Conservation (phyloP, 2,329 filamentous ascomycete species). For the Nakataea oryzae region DNA sequence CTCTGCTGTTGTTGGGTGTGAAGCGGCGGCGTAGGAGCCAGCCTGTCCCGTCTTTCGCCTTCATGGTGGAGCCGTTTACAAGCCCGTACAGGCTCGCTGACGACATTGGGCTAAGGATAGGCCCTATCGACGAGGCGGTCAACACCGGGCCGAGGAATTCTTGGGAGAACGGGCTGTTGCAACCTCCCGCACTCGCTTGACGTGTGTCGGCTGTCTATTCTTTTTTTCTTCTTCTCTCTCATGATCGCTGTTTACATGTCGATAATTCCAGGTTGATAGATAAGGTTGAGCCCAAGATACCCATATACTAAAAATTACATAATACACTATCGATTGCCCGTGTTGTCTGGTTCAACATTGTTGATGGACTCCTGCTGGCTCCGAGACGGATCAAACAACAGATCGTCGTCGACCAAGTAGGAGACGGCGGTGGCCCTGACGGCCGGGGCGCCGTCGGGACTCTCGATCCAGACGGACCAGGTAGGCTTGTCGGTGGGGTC, state of each 20-base stretch:
- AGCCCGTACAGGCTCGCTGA: neutral
- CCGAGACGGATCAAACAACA: neutral
- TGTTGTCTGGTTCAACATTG: too few relatives aligned
- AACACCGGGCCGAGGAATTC: neutral
- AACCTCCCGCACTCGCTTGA: neutral
- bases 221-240: neutral
- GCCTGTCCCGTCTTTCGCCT: neutral
- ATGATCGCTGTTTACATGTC: neutral
- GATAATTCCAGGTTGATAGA: too few relatives aligned
- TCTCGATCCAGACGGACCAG: constrained; percentile 59
- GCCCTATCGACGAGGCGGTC: neutral
- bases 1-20: neutral
- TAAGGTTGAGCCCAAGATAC: neutral
- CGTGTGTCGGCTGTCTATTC: neutral
- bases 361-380: too few relatives aligned
- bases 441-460: constrained; percentile 47
- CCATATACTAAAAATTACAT: neutral
- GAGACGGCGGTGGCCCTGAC: constrained; percentile 39
- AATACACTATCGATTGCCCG: neutral
- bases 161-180: neutral
- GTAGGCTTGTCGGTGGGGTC: constrained; percentile 25
- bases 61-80: neutral
- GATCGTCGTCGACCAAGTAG: neutral
- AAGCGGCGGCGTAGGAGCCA: neutral
- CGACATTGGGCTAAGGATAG: neutral